Percentiles rank a stretch among this genome's conserved stretches.
Evolutionary conservation across 164 flowering plant species (phyloP).

Genomic region (Paratinospora sagittata): DNA sequence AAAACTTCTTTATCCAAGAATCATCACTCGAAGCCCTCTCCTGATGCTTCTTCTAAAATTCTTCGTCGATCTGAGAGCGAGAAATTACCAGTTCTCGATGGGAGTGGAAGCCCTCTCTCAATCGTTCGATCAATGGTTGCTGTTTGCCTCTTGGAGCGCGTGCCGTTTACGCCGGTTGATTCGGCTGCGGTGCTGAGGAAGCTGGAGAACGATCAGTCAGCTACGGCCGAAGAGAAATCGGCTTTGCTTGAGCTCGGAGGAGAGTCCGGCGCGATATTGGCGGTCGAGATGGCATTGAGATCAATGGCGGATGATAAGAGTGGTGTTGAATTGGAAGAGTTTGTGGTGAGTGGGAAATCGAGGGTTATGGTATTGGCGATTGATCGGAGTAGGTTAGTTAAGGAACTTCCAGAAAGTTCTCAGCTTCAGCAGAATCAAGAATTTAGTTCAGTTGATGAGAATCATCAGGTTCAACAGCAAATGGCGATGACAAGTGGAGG

Average conservation of each 20-base stretch:
- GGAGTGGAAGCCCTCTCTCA: slow-evolving; percentile 51
- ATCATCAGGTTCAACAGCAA: slow-evolving; percentile 15
- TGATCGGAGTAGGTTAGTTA: slow-evolving; percentile 57
- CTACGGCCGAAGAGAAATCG: slow-evolving; percentile 60
- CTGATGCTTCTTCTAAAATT: slow-evolving; percentile 10
- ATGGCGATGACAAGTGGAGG: slow-evolving; percentile 15
- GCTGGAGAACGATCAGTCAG: slow-evolving; percentile 58
- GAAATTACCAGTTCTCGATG: slow-evolving; percentile 24
- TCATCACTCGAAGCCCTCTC: slow-evolving; percentile 8
- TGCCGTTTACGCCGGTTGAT: slow-evolving; percentile 73
- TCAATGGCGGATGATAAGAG: slow-evolving; percentile 76
- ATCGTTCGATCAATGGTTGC: slow-evolving; percentile 85
- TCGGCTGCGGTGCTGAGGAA: slow-evolving; percentile 72
- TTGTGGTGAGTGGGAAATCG: slow-evolving; percentile 71
- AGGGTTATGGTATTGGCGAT: slow-evolving; percentile 75
- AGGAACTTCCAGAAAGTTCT: slow-evolving; percentile 73
- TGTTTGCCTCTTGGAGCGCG: slow-evolving; percentile 64
- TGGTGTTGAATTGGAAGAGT: slow-evolving; percentile 75
- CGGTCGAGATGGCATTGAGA: slow-evolving; percentile 84
- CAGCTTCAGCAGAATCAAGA: slow-evolving; percentile 31
- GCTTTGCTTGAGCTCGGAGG: slow-evolving; percentile 81
- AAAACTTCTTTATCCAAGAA: not conserved
- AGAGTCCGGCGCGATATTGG: slow-evolving; percentile 66
- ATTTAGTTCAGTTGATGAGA: slow-evolving; percentile 20
- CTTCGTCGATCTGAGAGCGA: slow-evolving; percentile 15